Base-by-base conservation (phyloP, 257 asterid species). In the Nicotiana benthamiana region DNA sequence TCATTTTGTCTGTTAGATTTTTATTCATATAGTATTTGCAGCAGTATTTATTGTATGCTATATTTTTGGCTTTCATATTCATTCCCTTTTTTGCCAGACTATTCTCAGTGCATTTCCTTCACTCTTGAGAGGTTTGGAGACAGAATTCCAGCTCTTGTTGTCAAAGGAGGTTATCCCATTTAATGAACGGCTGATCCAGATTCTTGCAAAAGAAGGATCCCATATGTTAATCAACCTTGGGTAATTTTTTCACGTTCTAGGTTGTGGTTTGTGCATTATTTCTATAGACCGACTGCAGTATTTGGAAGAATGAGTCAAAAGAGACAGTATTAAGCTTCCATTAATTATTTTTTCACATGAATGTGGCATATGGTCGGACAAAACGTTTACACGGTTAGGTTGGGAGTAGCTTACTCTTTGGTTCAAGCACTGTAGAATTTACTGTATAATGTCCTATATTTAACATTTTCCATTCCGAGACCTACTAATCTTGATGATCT, bases 91-190 rank as follows among this genome's bases (percentile, higher is more conserved):
- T 24, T 10, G 11, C 43, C 80, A 94, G 98, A 89, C 91, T 60
- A 90, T 94, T 83, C 77, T 93, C 79, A 81, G 91, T 83, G 90
- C 89, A 77, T 90, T 89, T 80, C 98, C 98, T 66, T 83, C 90
- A 60, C 96, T 93, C 77, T 89, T 94, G 81, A 86, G 89, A 87
- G 97, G 97, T 75, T 87, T 84, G 76, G 94, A 91, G 89, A 83
- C 83, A 85, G 82, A 82, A 88, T 88, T 93, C 84, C 85, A 78
- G 83, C 82, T 36, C 62, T 88, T 93, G 85, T 70, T 94, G 86
- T 84, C 75, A 79, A 85, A 86, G 79, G 81, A 85, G 83, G 80
- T 83, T 79, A 90, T 91, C 85, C 94, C 93, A 80, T 89, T 92
- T 74, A 83, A 86, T 72, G 95, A 91, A 61, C 94, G 91, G 79